Conservation (phyloP, 148 eudicot species). For the Cornus kousa region DNA sequence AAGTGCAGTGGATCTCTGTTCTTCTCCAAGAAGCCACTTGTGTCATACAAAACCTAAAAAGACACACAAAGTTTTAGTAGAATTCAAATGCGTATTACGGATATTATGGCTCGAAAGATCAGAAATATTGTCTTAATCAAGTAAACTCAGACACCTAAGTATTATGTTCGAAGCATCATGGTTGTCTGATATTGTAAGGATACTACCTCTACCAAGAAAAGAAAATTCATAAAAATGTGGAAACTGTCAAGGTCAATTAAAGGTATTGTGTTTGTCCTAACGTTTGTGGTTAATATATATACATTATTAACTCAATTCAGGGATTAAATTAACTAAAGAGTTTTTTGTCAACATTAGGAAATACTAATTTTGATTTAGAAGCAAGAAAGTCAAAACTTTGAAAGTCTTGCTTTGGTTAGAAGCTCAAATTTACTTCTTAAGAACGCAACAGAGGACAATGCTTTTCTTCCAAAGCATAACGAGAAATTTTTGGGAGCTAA, state of each 20-base stretch:
- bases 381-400: not conserved
- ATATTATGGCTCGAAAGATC: not conserved
- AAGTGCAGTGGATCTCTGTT: slow-evolving; percentile 78
- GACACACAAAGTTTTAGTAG: not conserved
- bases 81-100: not conserved
- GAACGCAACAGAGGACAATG: not conserved
- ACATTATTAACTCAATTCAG: not conserved
- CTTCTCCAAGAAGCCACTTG: slow-evolving; percentile 79
- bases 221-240: not conserved
- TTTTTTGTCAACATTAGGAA: not conserved
- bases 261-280: not conserved
- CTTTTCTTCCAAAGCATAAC: not conserved
- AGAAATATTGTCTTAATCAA: too few relatives aligned
- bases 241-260: too few relatives aligned
- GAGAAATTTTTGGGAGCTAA: not conserved
- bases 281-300: not conserved
- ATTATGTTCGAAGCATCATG: not conserved
- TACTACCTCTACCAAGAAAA: not conserved
- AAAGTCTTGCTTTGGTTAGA: not conserved
- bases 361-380: not conserved
- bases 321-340: not conserved
- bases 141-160: not conserved
- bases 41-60: slow-evolving; percentile 64
- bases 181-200: not conserved
- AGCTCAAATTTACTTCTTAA: not conserved